Percentiles rank a stretch among this genome's conserved stretches.
These are phyloP conservation scores for Phlebopus sp. DNA, from an alignment of 1,284 basidiomycete species.

Conservation along the genomic window DNA sequence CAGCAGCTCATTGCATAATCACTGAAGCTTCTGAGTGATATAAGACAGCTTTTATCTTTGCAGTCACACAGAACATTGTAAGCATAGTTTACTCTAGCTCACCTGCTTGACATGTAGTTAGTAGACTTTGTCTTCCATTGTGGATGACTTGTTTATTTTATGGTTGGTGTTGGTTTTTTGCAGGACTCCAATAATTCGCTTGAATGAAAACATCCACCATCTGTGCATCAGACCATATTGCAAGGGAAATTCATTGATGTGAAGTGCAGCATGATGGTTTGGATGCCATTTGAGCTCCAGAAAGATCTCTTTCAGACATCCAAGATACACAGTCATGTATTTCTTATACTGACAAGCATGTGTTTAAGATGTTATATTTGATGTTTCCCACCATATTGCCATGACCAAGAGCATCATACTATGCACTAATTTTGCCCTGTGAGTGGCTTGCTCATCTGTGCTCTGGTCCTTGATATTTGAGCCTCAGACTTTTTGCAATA, in stretches of 20 bases:
- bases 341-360: slow-evolving; percentile 8
- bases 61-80: slow-evolving; percentile 1
- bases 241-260: slow-evolving; percentile 17
- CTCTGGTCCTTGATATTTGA: no score
- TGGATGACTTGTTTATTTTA: slow-evolving; percentile 14
- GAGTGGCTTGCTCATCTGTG: no score
- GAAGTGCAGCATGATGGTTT: slow-evolving; percentile 22
- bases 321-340: slow-evolving; percentile 18
- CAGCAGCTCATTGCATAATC: not conserved
- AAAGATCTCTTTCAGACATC: slow-evolving; percentile 9
- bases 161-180: slow-evolving; percentile 23
- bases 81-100: slow-evolving; percentile 9
- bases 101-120: not conserved
- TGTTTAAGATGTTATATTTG: slow-evolving; percentile 10
- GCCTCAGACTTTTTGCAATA: slow-evolving; percentile 5
- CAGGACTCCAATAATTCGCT: slow-evolving; percentile 21
- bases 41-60: slow-evolving; percentile 1
- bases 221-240: slow-evolving; percentile 24
- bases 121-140: not conserved
- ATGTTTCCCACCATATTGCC: slow-evolving; percentile 12
- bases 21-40: not conserved
- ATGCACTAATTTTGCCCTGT: slow-evolving; percentile 8
- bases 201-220: slow-evolving; percentile 30
- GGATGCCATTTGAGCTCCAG: slow-evolving; percentile 9
- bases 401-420: slow-evolving; percentile 18